phyloP scores from a whole-genome alignment of 495 filamentous ascomycete species.

The Penicillium dipodomyicola region DNA sequence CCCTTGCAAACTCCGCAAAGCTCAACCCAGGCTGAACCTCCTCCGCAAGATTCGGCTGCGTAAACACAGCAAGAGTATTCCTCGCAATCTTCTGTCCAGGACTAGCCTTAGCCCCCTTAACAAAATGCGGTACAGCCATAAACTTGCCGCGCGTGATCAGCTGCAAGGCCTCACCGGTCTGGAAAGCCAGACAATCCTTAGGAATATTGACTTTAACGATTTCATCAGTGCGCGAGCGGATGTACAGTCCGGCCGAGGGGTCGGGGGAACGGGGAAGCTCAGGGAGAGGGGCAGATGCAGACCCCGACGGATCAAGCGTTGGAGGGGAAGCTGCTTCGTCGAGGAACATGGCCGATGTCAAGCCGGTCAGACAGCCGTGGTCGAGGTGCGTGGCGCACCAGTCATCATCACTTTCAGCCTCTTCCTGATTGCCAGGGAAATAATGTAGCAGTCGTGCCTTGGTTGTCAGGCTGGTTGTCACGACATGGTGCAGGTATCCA shows the following conservation, averaged over 20 bases:
- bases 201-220: constrained; percentile 88
- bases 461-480: constrained; percentile 78
- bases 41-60: constrained; percentile 90
- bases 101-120: constrained; percentile 59
- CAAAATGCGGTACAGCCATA: constrained; percentile 94
- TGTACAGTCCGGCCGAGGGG: constrained; percentile 82
- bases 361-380: constrained; percentile 87
- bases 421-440: constrained; percentile 52
- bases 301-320: constrained; percentile 27
- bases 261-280: constrained; percentile 76
- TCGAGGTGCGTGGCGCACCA: constrained; percentile 97
- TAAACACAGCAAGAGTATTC: constrained; percentile 96
- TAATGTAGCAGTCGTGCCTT: constrained; percentile 95
- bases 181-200: constrained; percentile 86
- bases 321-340: constrained; percentile 64
- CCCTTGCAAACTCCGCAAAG: constrained; percentile 87
- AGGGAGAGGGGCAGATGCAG: constrained; percentile 40
- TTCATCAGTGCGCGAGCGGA: constrained; percentile 74
- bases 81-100: constrained; percentile 58
- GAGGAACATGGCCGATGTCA: constrained; percentile 95
- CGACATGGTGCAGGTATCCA: constrained; percentile 82
- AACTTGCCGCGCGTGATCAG: constrained; percentile 85
- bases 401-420: constrained; percentile 64
- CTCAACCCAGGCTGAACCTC: constrained; percentile 69
- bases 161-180: constrained; percentile 91